phyloP scores from a whole-genome alignment of 2,329 filamentous ascomycete genomes.

The Fusarium kyushuense region DNA sequence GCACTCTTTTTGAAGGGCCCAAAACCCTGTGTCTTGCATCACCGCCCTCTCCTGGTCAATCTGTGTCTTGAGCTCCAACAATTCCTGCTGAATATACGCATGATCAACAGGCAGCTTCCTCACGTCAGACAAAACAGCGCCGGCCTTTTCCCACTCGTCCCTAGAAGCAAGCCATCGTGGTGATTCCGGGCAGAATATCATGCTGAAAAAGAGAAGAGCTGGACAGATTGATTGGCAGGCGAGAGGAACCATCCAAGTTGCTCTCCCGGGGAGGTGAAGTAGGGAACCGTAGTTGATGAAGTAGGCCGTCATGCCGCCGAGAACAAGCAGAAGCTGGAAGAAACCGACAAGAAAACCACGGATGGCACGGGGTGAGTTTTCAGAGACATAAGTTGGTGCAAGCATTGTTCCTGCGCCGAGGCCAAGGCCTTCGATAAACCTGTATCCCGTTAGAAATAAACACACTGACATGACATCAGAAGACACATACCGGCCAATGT shows the following conservation, averaged over 20 bases:
- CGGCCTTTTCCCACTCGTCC: conserved; percentile 65
- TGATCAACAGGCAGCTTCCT: conserved; percentile 34
- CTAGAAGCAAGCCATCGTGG: conserved; percentile 68
- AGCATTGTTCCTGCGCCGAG: conserved; percentile 67
- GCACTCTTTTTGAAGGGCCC: conserved; percentile 40
- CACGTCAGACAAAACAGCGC: conserved; percentile 33
- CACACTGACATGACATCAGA: fast-evolving
- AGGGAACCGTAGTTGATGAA: conserved; percentile 67
- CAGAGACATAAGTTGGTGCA: conserved; percentile 70
- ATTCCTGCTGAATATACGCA: conserved; percentile 41
- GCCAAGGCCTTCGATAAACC: conserved; percentile 64
- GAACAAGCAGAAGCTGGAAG: conserved; percentile 69
- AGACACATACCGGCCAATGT: conserved; percentile 43
- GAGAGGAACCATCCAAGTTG: conserved; percentile 60
- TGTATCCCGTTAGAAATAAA: not conserved
- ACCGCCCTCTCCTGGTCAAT: conserved; percentile 40
- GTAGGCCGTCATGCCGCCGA: conserved; percentile 64
- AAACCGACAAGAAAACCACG: conserved; percentile 70
- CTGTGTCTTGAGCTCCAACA: conserved; percentile 33
- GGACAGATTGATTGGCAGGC: conserved; percentile 68
- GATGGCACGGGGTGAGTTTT: conserved; percentile 69
- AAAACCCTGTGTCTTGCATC: conserved; percentile 41
- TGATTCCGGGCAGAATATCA: conserved; percentile 68
- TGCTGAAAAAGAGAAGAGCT: conserved; percentile 63
- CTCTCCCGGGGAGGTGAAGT: conserved; percentile 50